Conservation (phyloP, 108 stramenopile genomes). For the Fistulifera pelliculosa region DNA sequence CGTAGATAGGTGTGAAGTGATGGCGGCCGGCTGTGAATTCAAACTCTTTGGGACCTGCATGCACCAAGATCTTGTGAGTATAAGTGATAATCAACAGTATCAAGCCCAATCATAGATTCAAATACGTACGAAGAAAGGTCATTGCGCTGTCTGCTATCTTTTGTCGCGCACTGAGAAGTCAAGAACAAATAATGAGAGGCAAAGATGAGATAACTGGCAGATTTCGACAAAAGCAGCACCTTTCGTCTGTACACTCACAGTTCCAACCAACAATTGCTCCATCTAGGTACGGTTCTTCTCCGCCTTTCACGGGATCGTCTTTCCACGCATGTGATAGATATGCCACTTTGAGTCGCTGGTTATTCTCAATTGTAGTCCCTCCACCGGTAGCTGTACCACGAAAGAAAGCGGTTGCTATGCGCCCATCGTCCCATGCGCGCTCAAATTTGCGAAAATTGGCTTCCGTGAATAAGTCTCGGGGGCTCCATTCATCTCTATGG, state of each 20-base stretch:
- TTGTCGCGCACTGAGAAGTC: conserved; percentile 73
- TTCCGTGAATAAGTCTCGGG: conserved; percentile 97
- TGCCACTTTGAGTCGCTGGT: conserved; percentile 92
- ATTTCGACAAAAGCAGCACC: no score
- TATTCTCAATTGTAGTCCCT: conserved; percentile 91
- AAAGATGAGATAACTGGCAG: no score
- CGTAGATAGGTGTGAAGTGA: conserved; percentile 97
- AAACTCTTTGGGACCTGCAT: conserved; percentile 50
- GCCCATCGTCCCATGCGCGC: conserved; percentile 86
- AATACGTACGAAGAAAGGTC: conserved; percentile 61
- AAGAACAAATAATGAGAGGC: no score
- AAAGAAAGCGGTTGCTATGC: conserved; percentile 95
- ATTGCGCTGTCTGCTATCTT: conserved; percentile 81
- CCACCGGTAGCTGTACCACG: conserved; percentile 98
- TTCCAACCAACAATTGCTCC: conserved; percentile 98
- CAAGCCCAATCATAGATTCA: no score
- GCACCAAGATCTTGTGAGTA: no score
- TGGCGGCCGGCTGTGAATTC: conserved; percentile 86
- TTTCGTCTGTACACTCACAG: background rate
- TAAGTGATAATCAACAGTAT: no score
- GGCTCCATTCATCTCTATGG: conserved; percentile 66
- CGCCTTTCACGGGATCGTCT: conserved; percentile 76
- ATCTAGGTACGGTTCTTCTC: conserved; percentile 85
- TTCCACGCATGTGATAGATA: conserved; percentile 81
- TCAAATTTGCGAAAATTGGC: conserved; percentile 95